Base-by-base conservation (phyloP, 139 green algal genomes). In the Yamagishiella unicocca region DNA sequence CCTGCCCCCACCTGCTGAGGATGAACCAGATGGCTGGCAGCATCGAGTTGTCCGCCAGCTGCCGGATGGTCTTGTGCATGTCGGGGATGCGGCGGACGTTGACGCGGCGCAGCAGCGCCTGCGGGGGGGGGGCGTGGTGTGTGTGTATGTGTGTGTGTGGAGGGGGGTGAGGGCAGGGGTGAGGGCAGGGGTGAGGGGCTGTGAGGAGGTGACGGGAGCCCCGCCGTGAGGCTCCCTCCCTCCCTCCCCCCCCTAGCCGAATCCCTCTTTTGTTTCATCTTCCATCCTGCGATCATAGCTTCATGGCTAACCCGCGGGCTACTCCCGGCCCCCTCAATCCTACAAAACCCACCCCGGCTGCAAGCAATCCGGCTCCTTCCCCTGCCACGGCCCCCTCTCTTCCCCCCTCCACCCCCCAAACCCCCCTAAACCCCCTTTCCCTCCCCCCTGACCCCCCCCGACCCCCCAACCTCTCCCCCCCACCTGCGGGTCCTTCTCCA, bases 11-110 rank as follows among this genome's bases (percentile, higher is more conserved):
- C 81, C 81, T 78, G 64, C 64, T 79, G 25, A 99, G 96, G 74
- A 99, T 96, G 92, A 99, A 98, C 95, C 94, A 98, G 42, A 99
- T 98, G 68, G 95, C 96, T 0, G 97, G 96, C 61, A 99, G 95
- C 93, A 98, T 77, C 40, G 89, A 50, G 10, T 55, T 35, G 24
- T 70, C 45, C 38, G 70, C 45, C 70, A 90, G 61, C 58, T 42
- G 58, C 10, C 31, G 22, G 31, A 90, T 70, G 31, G 73, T 42
- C 33, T 76, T 35, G n/a, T 67, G 88, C 91, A 95, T 94, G 25
- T 96, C 84, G 1, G 70, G 46, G 24, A 82, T 84, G 29, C 87
- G 75, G 14, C 67, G 72, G 17, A 68, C 12, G 66, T 79, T 79
- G 64, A 87, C 66, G 35, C 81, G 81, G 8, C 66, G 64, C 46